phyloP scores from a whole-genome alignment of 805 yeast genomes.

The Barnettozyma californica region DNA sequence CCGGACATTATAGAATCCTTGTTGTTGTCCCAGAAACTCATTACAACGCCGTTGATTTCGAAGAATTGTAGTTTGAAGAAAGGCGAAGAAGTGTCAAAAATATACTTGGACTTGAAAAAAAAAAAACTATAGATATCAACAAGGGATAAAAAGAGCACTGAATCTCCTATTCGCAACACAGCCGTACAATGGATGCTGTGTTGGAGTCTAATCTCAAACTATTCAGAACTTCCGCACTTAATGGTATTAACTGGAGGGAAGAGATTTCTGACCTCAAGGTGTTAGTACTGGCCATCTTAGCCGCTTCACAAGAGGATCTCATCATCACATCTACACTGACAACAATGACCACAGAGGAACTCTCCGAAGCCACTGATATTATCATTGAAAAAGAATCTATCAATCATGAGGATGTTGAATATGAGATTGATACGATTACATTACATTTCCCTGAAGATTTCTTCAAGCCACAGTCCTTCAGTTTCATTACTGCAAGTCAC shows the following conservation, averaged over 20 bases:
- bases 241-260: conserved; percentile 8
- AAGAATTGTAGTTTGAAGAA: background rate
- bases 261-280: conserved; percentile 15
- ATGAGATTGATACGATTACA: conserved; percentile 6
- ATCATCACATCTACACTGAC: conserved; percentile 16
- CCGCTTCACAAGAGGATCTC: conserved; percentile 21
- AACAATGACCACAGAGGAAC: conserved; percentile 13
- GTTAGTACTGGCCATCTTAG: conserved; percentile 19
- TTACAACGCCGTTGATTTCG: background rate
- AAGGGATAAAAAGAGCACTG: background rate
- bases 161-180: no score
- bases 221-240: conserved; percentile 10
- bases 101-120: background rate
- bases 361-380: conserved; percentile 14
- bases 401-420: conserved; percentile 2
- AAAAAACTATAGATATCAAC: conserved; percentile 4
- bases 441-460: conserved; percentile 20
- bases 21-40: conserved; percentile 38
- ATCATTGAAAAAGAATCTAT: conserved; percentile 4
- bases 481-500: conserved; percentile 7
- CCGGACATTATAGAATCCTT: conserved; percentile 35
- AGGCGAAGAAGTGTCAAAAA: background rate
- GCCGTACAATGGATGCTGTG: conserved; percentile 9
- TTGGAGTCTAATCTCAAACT: conserved; percentile 17
- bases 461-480: conserved; percentile 16